phyloP scores from a whole-genome alignment of 345 rosid genomes.

The Hibiscus tridactylites region DNA sequence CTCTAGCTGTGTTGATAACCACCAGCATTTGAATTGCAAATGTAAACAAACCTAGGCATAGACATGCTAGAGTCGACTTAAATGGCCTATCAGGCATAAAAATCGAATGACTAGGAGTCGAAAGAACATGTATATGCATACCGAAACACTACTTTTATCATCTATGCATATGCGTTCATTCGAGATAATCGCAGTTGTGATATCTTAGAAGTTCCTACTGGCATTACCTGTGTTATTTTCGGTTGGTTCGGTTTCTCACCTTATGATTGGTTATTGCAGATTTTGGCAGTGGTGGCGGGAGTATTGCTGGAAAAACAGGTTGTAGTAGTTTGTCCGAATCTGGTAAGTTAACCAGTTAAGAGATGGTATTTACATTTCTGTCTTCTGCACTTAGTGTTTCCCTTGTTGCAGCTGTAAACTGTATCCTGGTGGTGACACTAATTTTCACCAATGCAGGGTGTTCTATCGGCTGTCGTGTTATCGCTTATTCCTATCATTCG shows the following conservation, averaged over 20 bases:
- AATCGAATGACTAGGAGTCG: neutral
- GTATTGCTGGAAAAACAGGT: conserved; percentile 84
- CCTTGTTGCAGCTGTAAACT: conserved; percentile 2
- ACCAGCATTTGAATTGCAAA: neutral
- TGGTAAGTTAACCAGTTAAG: conserved; percentile 43
- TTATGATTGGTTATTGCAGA: conserved; percentile 35
- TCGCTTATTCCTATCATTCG: conserved; percentile 82
- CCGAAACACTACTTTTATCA: neutral
- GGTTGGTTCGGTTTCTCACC: conserved; percentile 8
- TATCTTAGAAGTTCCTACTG: neutral
- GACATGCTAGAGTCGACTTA: no score
- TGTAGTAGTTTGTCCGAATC: conserved; percentile 74
- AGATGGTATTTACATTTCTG: neutral
- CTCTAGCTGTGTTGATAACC: neutral
- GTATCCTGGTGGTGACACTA: neutral
- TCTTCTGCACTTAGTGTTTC: neutral
- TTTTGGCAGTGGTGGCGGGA: conserved; percentile 75
- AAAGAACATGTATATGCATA: neutral
- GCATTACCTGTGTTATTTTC: neutral
- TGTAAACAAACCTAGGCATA: neutral
- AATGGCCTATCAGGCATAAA: neutral
- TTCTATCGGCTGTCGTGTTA: conserved; percentile 73
- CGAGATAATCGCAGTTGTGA: neutral
- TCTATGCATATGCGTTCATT: neutral
- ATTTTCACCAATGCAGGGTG: conserved; percentile 54